Percentiles rank a stretch among this genome's conserved stretches.
Evolutionary conservation across 2,329 filamentous ascomycete species (phyloP).

Genomic region (Byssochlamys sp.): DNA sequence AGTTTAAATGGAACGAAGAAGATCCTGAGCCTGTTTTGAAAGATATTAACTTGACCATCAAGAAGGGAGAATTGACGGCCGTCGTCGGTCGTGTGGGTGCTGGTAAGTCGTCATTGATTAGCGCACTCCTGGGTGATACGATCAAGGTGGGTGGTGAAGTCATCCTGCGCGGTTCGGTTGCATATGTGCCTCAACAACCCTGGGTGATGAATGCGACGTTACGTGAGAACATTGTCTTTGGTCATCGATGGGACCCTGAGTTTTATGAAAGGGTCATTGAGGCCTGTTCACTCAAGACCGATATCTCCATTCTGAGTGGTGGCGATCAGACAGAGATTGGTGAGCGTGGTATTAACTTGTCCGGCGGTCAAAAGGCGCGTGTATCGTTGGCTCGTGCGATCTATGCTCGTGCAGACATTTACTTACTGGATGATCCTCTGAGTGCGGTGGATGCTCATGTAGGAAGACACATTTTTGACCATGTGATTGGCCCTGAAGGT

Average conservation of each 20-base stretch:
- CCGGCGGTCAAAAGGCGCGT: slow-evolving; percentile 20
- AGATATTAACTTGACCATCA: slow-evolving; percentile 12
- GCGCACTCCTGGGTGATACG: slow-evolving; percentile 31
- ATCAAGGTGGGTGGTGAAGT: not conserved
- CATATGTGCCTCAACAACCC: no score
- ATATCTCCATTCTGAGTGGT: slow-evolving; percentile 11
- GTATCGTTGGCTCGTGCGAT: slow-evolving; percentile 22
- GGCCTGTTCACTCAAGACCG: slow-evolving; percentile 14
- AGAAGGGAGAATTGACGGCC: slow-evolving; percentile 20
- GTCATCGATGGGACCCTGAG: no score
- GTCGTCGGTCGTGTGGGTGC: slow-evolving; percentile 36
- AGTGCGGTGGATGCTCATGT: slow-evolving; percentile 31
- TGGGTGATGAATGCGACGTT: no score
- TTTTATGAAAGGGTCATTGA: slow-evolving; percentile 19
- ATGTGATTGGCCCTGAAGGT: no score
- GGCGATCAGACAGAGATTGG: slow-evolving; percentile 16
- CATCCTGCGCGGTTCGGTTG: slow-evolving; percentile 14
- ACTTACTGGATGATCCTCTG: slow-evolving; percentile 29
- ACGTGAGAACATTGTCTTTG: no score
- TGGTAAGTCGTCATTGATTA: slow-evolving; percentile 36
- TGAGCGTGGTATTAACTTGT: slow-evolving; percentile 14
- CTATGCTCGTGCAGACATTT: slow-evolving; percentile 19
- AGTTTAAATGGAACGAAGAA: no score
- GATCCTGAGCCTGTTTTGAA: slow-evolving; percentile 12
- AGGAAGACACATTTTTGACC: no score